A percentile compares a stretch with the other conserved stretches of the same genome.
Evolutionary conservation across 352 stramenopile genomes (phyloP).

Genomic region (Saprolegnia diclina): DNA sequence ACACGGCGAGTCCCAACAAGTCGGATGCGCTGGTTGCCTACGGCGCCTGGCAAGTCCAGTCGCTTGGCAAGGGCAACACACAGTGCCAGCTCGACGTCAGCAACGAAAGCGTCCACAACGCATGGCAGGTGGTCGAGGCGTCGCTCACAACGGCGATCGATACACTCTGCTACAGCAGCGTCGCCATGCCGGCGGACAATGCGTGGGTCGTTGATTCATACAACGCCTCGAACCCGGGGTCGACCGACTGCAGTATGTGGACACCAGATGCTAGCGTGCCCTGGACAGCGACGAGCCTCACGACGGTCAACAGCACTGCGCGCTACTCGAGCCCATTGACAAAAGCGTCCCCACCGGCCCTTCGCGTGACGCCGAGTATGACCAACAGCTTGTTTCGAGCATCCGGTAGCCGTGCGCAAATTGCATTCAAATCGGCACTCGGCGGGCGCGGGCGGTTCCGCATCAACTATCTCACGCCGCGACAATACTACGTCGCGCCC

Average conservation of each 20-base stretch:
- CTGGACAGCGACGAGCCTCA: constrained; percentile 6
- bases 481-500: constrained; percentile 18
- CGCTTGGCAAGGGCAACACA: neutral
- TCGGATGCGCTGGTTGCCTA: neutral
- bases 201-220: constrained; percentile 4
- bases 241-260: neutral
- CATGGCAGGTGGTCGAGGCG: constrained; percentile 1
- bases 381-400: neutral
- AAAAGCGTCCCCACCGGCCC: neutral
- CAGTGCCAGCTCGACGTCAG: constrained; percentile 18
- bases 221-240: neutral
- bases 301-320: neutral
- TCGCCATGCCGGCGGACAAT: neutral
- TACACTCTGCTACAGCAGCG: constrained; percentile 2
- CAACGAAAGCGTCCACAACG: neutral
- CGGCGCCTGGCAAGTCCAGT: neutral
- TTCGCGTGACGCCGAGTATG: neutral
- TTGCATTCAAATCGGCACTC: neutral
- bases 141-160: neutral
- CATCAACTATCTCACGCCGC: constrained; percentile 16
- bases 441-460: constrained; percentile 1
- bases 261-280: neutral
- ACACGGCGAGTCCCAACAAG: neutral
- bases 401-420: neutral
- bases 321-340: neutral